These are phyloP conservation scores for Trypanosoma lewisi DNA, from an alignment of 208 protist species.

Conservation along the genomic window DNA sequence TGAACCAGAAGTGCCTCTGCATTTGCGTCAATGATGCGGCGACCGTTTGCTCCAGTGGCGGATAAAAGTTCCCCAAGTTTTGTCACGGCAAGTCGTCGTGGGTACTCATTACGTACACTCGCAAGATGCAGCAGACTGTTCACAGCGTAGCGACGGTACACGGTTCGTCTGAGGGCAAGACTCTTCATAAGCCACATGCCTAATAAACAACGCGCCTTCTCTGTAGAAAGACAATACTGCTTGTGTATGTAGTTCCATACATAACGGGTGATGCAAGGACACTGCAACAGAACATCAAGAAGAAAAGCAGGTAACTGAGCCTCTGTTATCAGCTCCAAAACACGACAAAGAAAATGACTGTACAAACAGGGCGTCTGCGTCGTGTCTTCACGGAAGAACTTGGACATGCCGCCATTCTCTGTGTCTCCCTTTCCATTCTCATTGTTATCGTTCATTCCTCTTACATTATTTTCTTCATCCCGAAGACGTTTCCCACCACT, in stretches of 20 bases:
- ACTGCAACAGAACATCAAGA: conserved; percentile 69
- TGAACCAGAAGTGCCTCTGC: conserved; percentile 53
- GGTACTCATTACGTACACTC: conserved; percentile 40
- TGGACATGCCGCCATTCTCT: conserved; percentile 18
- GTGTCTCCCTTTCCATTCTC: neutral
- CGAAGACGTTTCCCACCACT: conserved; percentile 29
- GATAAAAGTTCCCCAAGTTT: conserved; percentile 45
- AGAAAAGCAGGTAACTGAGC: conserved; percentile 32
- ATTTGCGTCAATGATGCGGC: conserved; percentile 36
- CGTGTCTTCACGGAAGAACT: conserved; percentile 64
- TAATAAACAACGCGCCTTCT: conserved; percentile 53
- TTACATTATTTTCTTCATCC: neutral
- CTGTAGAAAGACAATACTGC: conserved; percentile 57
- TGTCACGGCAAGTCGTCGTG: conserved; percentile 57
- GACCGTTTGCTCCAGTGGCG: conserved; percentile 8
- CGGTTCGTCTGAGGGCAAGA: conserved; percentile 43
- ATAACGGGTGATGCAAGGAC: conserved; percentile 56
- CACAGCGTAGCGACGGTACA: conserved; percentile 58
- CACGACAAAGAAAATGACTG: conserved; percentile 72
- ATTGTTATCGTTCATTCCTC: neutral
- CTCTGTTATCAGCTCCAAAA: conserved; percentile 46
- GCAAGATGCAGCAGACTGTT: conserved; percentile 68
- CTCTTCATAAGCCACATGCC: conserved; percentile 56
- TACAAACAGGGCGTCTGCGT: conserved; percentile 44
- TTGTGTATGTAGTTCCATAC: conserved; percentile 74